Evolutionary conservation across 768 basidiomycete species (phyloP).

Genomic region (Candolleomyces eurysporus): DNA sequence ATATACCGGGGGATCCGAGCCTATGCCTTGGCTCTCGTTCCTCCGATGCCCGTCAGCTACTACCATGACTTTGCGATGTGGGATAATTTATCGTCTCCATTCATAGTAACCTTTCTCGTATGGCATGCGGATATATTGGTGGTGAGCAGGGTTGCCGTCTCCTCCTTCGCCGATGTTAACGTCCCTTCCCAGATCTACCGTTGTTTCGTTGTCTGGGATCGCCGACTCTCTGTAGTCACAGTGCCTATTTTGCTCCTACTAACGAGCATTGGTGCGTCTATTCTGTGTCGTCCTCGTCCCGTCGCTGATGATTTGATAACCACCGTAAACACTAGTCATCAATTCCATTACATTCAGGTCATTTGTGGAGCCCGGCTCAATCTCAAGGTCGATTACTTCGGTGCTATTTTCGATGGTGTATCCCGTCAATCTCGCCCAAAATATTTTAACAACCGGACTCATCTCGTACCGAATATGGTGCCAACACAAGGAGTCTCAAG

Average conservation of each 20-base stretch:
- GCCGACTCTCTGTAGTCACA: neutral
- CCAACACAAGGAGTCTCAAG: neutral
- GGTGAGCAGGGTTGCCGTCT: neutral
- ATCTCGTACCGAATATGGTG: neutral
- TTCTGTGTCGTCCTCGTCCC: neutral
- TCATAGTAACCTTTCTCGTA: neutral
- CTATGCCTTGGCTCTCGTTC: neutral
- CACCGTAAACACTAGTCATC: neutral
- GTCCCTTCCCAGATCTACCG: slow-evolving; percentile 1
- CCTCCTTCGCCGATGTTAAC: neutral
- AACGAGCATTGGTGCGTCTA: neutral
- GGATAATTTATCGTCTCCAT: neutral
- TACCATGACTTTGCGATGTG: neutral
- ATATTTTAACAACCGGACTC: slow-evolving; percentile 3
- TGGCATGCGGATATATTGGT: slow-evolving; percentile 2
- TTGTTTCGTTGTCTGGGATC: slow-evolving; percentile 2
- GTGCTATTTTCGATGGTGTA: neutral
- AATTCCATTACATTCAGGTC: neutral
- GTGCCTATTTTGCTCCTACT: neutral
- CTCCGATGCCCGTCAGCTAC: slow-evolving; percentile 1
- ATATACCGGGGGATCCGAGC: neutral
- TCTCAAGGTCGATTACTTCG: neutral
- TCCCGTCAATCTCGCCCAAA: slow-evolving; percentile 5
- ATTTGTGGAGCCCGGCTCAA: neutral
- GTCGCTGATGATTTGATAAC: neutral